phyloP scores from a whole-genome alignment of 2,329 filamentous ascomycete genomes.

The Xylariaceae sp. region DNA sequence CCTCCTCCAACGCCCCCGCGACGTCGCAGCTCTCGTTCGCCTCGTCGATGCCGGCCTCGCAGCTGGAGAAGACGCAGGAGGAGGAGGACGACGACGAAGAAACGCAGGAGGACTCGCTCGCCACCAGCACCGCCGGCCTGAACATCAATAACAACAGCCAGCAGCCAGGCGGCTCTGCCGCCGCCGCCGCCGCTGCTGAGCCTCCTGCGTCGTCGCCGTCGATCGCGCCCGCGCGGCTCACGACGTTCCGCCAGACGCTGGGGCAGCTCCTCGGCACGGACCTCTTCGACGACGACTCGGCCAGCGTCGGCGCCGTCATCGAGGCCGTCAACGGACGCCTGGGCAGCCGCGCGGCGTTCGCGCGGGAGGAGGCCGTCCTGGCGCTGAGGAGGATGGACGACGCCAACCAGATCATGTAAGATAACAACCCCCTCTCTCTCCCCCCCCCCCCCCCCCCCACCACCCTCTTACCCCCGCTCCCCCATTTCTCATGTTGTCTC shows the following conservation, averaged over 20 bases:
- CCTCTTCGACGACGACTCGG: constrained; percentile 82
- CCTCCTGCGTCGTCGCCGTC: no score
- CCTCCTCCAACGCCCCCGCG: constrained; percentile 27
- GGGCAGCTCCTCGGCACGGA: constrained; percentile 75
- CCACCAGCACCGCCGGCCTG: constrained; percentile 28
- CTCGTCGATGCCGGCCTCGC: constrained; percentile 72
- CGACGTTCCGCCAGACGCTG: constrained; percentile 69
- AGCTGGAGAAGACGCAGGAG: constrained; percentile 44
- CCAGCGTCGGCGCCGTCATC: constrained; percentile 66
- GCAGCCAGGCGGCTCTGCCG: no score
- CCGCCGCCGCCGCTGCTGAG: no score
- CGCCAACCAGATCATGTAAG: constrained; percentile 87
- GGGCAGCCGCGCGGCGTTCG: constrained; percentile 53
- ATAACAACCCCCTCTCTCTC: no score
- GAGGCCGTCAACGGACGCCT: constrained; percentile 71
- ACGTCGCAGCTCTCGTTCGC: constrained; percentile 57
- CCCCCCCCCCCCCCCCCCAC: no score
- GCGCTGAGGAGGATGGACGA: constrained; percentile 75
- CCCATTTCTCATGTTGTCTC: no score
- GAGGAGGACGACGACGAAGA: constrained; percentile 32
- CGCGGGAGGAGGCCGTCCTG: constrained; percentile 62
- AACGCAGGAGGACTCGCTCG: constrained; percentile 33
- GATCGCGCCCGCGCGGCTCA: constrained; percentile 56
- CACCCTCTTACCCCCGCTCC: neutral
- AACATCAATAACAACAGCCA: constrained; percentile 27